Percentiles rank a stretch among this genome's conserved stretches.
These are phyloP conservation scores for Syncephalastrum monosporum DNA, from an alignment of 371 early-diverging fungal species.

Conservation along the genomic window DNA sequence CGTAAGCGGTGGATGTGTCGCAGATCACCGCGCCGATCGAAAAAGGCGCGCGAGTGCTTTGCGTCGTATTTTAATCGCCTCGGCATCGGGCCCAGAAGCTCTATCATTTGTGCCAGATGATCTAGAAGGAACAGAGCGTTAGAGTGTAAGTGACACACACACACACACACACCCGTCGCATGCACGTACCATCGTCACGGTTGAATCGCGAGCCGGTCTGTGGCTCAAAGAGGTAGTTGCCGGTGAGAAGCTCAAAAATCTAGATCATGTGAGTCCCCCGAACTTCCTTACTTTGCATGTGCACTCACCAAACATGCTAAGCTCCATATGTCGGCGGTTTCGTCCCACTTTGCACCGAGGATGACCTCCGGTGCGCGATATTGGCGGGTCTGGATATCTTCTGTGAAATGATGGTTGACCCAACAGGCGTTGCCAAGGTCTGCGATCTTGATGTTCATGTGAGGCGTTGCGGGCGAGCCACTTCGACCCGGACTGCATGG, in stretches of 20 bases:
- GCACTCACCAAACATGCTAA: slow-evolving; percentile 85
- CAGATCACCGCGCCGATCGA: slow-evolving; percentile 77
- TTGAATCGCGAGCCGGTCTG: slow-evolving; percentile 76
- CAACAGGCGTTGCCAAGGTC: slow-evolving; percentile 99
- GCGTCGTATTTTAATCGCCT: slow-evolving; percentile 73
- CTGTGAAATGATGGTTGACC: slow-evolving; percentile 92
- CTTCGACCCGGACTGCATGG: no score
- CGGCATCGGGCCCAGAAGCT: slow-evolving; percentile 85
- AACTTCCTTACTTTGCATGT: neutral
- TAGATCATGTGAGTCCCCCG: slow-evolving; percentile 13
- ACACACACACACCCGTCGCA: neutral
- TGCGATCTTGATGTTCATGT: slow-evolving; percentile 88
- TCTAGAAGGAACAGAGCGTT: slow-evolving; percentile 49
- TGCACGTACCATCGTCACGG: slow-evolving; percentile 84
- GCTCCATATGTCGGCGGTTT: slow-evolving; percentile 97
- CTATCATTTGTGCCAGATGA: slow-evolving; percentile 95
- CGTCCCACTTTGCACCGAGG: slow-evolving; percentile 89
- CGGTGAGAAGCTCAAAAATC: slow-evolving; percentile 88
- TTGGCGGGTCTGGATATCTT: slow-evolving; percentile 97
- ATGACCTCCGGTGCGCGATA: slow-evolving; percentile 98
- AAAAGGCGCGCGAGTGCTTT: slow-evolving; percentile 74
- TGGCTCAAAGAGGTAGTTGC: slow-evolving; percentile 95
- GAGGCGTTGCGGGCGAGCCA: no score
- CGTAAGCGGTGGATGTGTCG: slow-evolving; percentile 83
- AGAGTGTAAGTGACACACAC: neutral